Evolutionary conservation across 2,329 filamentous ascomycete species (phyloP).

Genomic region (Phyllosticta citrichinensis): DNA sequence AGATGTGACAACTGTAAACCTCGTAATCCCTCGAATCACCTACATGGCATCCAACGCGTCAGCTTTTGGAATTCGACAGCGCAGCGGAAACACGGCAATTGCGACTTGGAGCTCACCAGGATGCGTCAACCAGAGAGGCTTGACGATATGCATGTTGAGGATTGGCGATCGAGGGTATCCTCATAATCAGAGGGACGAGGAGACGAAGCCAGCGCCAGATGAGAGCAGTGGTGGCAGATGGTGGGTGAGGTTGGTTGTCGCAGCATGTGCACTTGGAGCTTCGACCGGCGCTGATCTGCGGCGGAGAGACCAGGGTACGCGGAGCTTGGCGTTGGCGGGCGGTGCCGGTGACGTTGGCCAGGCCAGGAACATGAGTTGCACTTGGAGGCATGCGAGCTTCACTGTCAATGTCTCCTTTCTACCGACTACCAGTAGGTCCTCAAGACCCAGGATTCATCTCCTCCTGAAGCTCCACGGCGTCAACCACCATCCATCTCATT

Average conservation of each 20-base stretch:
- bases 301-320: constrained; percentile 1
- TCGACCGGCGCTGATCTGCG: constrained; percentile 2
- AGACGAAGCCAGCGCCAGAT: neutral
- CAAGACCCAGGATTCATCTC: constrained; percentile 59
- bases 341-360: neutral
- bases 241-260: constrained; percentile 2
- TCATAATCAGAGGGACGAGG: constrained; percentile 9
- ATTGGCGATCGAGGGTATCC: constrained; percentile 6
- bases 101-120: constrained; percentile 50
- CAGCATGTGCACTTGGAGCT: constrained; percentile 6
- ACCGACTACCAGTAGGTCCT: neutral
- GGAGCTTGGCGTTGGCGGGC: neutral
- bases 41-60: constrained; percentile 26
- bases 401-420: neutral
- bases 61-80: constrained; percentile 14
- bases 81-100: neutral
- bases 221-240: neutral
- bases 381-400: neutral
- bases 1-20: constrained; percentile 96
- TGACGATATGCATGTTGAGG: constrained; percentile 55
- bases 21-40: constrained; percentile 97
- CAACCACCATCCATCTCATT: constrained; percentile 78
- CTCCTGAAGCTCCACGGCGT: constrained; percentile 81
- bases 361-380: neutral
- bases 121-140: constrained; percentile 92